Base-by-base conservation (phyloP, 2,329 filamentous ascomycete genomes). In the Epichloe uncinata region DNA sequence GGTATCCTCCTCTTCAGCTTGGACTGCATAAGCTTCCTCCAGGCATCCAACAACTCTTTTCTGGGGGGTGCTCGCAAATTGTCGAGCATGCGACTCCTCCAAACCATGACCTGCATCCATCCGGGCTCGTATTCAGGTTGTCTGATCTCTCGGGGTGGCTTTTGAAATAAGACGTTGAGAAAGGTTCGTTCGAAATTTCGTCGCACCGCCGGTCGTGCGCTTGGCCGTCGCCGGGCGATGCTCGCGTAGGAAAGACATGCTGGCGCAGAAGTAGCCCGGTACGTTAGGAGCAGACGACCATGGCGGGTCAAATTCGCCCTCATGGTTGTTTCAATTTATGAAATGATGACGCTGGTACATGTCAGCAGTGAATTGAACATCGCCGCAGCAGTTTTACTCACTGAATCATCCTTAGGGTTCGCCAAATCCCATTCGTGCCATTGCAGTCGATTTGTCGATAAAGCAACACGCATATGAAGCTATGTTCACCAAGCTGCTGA, bases 41-140 rank as follows among this genome's bases (percentile, higher is more conserved):
- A 82, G 5, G 85, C 86, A 36, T 76, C 70, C 0, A 79, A 66
- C 2, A 95, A 69, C 35, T 85, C 78, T n/a, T 73, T 63, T 3
- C 73, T 69, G 0, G 77, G 87, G 88, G 87, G 88, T 9, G 79
- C 76, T 35, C 87, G 78, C 36, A 81, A 71, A 47, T 77, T 74
- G 50, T 85, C 75, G 47, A 77, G 73, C 56, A 82, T 69, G 53
- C 79, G 77, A 56, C 78, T 78, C 48, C 77, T 71, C 63, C 87
- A 77, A 52, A 85, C 77, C 58, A 85, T 76, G 69, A 95, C 78
- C 15, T 75, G 77, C 55, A 81, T 79, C 59, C 89, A 78, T 48
- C 88, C 89, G 0, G 79, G 84, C 59, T 81, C 85, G 53, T 82
- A 70, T 57, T 81, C 74, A 47, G 81, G 72, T 20, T 79, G 72